These are phyloP conservation scores for Plantago ovata DNA, from an alignment of 257 asterid species.

Conservation along the genomic window DNA sequence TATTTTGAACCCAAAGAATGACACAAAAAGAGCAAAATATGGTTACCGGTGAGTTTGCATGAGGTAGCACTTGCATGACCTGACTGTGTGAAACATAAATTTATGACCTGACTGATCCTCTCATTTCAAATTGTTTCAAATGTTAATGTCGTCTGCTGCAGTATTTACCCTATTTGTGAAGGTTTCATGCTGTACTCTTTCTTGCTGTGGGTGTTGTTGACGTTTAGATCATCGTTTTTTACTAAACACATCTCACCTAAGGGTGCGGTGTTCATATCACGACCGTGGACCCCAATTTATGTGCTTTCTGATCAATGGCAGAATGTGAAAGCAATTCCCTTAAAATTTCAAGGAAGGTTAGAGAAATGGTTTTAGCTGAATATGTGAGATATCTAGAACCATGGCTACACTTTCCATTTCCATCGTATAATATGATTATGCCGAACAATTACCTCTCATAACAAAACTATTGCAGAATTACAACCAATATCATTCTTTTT, in stretches of 20 bases:
- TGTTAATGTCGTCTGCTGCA: neutral
- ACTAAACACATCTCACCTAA: no score
- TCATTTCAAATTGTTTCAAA: neutral
- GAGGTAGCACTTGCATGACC: constrained; percentile 17
- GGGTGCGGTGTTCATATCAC: no score
- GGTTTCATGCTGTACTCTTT: no score
- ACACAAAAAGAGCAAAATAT: constrained; percentile 61
- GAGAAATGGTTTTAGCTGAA: neutral
- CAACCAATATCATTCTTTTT: neutral
- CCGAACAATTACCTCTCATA: constrained; percentile 12
- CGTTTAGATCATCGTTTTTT: no score
- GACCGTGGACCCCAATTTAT: no score
- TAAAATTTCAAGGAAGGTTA: no score
- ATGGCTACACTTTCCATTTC: neutral
- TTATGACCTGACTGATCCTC: neutral
- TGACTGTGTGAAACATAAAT: neutral
- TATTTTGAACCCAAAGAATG: constrained; percentile 80
- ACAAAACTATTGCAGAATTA: constrained; percentile 7
- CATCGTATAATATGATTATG: constrained; percentile 7
- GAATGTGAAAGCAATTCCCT: no score
- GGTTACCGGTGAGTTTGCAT: constrained; percentile 73
- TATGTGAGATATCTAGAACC: neutral
- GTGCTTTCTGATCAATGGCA: no score
- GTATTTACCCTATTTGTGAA: no score
- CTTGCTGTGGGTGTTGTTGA: no score